Conservation (phyloP, 495 filamentous ascomycete species). For the Platismatia glauca region DNA sequence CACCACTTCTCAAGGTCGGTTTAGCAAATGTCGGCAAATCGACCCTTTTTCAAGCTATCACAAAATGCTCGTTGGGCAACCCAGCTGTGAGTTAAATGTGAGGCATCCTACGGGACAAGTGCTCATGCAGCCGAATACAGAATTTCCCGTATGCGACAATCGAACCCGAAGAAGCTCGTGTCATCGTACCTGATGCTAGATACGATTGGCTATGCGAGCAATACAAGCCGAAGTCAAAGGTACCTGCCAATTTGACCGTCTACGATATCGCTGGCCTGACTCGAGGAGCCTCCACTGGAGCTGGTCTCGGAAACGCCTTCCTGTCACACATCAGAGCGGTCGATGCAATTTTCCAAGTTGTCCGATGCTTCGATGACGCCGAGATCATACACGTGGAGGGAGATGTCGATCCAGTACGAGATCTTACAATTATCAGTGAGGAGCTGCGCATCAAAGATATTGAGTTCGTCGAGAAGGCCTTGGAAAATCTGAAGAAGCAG, state of each 20-base stretch:
- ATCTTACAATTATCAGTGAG: conserved; percentile 93
- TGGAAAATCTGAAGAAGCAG: conserved; percentile 83
- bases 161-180: conserved; percentile 95
- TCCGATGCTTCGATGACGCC: conserved; percentile 97
- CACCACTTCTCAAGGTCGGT: conserved; percentile 59
- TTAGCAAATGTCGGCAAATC: conserved; percentile 99
- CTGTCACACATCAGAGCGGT: conserved; percentile 98
- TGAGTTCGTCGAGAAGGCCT: conserved; percentile 93
- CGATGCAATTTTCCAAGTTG: conserved; percentile 99
- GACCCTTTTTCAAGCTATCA: conserved; percentile 98
- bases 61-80: conserved; percentile 94
- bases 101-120: not conserved
- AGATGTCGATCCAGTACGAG: conserved; percentile 88
- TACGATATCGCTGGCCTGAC: conserved; percentile 99
- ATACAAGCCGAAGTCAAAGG: conserved; percentile 92
- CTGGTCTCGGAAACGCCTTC: conserved; percentile 96
- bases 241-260: conserved; percentile 95
- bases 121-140: conserved; percentile 31
- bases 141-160: conserved; percentile 99
- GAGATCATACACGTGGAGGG: conserved; percentile 99
- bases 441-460: conserved; percentile 98
- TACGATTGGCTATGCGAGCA: conserved; percentile 93
- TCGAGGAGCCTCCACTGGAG: conserved; percentile 90
- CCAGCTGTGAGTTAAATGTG: conserved; percentile 55
- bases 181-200: conserved; percentile 92